Evolutionary conservation across 2,329 filamentous ascomycete genomes (phyloP), one percentile per base, ranked within the genome.

Genomic region (Aspergillus alliaceus): DNA sequence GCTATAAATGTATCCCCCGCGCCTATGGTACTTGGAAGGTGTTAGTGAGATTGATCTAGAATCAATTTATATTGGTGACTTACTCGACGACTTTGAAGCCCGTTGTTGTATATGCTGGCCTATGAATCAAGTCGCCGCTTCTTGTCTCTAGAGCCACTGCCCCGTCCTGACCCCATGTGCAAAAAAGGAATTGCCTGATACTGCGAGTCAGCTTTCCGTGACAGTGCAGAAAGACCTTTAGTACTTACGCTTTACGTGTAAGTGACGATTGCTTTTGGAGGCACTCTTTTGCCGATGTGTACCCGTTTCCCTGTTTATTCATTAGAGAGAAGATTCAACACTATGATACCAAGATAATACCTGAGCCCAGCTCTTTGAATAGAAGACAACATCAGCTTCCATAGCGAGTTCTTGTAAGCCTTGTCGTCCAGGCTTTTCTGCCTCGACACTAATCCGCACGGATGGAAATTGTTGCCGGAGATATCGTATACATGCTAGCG

Each of bases 1-100:
- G 88, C 89, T 61, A 89, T 84, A 66, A 91, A 91, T 0, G 89
- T 90, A 68, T 91, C 89, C 63, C 89, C 89, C 42, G 89, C 89
- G 54, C 89, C 89, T 59, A 91, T 82, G 6, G 87, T 82, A 69
- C 88, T 90, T 69, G 58, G 48, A 5, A 50, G 49, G n/a, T 62
- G 20, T 69, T 34, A 66, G 59, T 20, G 12, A 12, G 7, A 9
- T 20, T 18, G 8, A n/a, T 31, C 14, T 9, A 20, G 20, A 9
- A 18, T 29, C 51, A 55, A 51, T 29, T 48, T 25, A 12, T 3
- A 4, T 46, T 6, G 15, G 11, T 14, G 37, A 81, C 84, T 70
- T 81, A 88, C 86, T 89, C 87, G 47, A 87, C 74, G 52, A 88
- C 79, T 57, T 71, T 66, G 48, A 73, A 73, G 55, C 70, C 69